phyloP scores from a whole-genome alignment of 495 filamentous ascomycete genomes.

The Daldinia childiae region DNA sequence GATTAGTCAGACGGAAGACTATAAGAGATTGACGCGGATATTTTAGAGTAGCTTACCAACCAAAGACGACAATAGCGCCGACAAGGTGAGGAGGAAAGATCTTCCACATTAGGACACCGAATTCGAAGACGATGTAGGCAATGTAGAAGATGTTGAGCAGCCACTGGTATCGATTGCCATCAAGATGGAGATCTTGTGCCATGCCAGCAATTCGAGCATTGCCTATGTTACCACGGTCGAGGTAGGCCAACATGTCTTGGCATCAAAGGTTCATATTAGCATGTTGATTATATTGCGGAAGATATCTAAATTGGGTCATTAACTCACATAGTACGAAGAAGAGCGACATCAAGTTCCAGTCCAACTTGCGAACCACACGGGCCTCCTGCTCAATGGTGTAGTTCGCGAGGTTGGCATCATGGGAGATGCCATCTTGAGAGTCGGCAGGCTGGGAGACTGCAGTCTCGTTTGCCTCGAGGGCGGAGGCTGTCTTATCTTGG shows the following conservation, averaged over 20 bases:
- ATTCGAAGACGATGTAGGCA: constrained; percentile 67
- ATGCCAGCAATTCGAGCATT: constrained; percentile 56
- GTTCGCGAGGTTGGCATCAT: neutral
- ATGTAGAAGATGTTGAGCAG: constrained; percentile 78
- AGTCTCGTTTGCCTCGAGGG: constrained; percentile 30
- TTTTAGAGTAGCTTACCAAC: constrained; percentile 33
- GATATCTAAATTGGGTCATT: neutral
- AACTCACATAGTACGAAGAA: constrained; percentile 49
- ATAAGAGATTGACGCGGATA: neutral
- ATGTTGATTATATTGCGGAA: constrained; percentile 7
- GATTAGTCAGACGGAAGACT: constrained; percentile 3
- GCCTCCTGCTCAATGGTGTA: constrained; percentile 30
- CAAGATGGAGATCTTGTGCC: constrained; percentile 46
- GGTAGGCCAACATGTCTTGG: constrained; percentile 47
- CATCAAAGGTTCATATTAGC: constrained; percentile 27
- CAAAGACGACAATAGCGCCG: constrained; percentile 46
- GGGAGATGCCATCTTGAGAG: constrained; percentile 15
- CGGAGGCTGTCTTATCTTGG: constrained; percentile 26
- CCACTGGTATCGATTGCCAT: constrained; percentile 58
- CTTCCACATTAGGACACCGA: constrained; percentile 73
- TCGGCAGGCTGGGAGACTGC: constrained; percentile 2
- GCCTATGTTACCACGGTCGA: constrained; percentile 56
- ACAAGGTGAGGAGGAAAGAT: constrained; percentile 59
- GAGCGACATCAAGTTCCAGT: constrained; percentile 47
- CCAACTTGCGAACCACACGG: constrained; percentile 46